phyloP scores from a whole-genome alignment of 1,284 basidiomycete species.

The Kwoniella shivajii region DNA sequence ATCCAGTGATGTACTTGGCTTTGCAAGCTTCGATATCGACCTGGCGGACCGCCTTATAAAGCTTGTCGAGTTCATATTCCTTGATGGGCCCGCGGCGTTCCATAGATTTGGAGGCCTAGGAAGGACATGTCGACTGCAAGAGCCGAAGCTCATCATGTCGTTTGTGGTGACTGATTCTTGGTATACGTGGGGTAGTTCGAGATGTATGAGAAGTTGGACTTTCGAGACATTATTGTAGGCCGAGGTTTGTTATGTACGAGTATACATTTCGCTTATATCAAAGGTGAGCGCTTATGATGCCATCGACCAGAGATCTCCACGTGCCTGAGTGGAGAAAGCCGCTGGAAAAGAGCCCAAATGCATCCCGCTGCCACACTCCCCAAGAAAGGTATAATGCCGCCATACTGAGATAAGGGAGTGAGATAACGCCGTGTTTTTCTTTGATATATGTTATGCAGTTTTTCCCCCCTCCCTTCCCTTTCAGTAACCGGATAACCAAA shows the following conservation, averaged over 20 bases:
- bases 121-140: conserved; percentile 20
- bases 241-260: no score
- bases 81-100: conserved; percentile 9
- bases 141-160: conserved; percentile 19
- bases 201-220: no score
- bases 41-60: neutral
- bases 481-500: neutral
- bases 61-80: neutral
- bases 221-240: no score
- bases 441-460: neutral
- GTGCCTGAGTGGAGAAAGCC: no score
- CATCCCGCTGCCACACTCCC: neutral
- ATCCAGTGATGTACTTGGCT: no score
- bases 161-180: neutral
- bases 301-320: neutral
- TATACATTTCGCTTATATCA: no score
- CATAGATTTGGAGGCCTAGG: neutral
- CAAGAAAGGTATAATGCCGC: neutral
- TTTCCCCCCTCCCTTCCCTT: neutral
- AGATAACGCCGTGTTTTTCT: neutral
- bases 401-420: neutral
- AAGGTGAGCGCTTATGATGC: neutral
- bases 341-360: neutral
- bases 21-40: neutral
- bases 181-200: neutral